These are phyloP conservation scores for Pezicula carpinea DNA, from an alignment of 2,329 filamentous ascomycete species.

Conservation along the genomic window DNA sequence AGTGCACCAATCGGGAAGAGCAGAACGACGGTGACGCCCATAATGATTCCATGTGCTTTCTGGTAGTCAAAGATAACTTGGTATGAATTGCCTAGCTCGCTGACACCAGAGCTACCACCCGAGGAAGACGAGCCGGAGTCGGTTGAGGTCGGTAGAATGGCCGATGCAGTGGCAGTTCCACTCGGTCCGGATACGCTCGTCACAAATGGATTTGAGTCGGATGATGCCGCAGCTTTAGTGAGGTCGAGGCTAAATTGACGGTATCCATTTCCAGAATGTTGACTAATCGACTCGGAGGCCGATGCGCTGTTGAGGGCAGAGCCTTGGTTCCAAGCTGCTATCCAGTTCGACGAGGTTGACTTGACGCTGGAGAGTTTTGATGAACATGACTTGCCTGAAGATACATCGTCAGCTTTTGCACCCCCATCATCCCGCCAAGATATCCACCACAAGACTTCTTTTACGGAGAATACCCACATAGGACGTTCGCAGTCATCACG, in stretches of 20 bases:
- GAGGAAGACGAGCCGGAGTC: neutral
- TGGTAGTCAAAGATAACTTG: constrained; percentile 10
- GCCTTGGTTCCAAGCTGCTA: constrained; percentile 24
- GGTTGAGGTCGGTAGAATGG: constrained; percentile 2
- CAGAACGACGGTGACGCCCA: constrained; percentile 54
- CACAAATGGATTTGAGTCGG: constrained; percentile 22
- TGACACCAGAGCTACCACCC: neutral
- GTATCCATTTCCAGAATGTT: constrained; percentile 12
- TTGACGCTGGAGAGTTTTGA: constrained; percentile 14
- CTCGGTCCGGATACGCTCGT: neutral
- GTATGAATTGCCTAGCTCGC: neutral
- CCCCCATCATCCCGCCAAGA: too few relatives aligned
- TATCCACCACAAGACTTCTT: too few relatives aligned
- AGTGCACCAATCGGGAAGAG: constrained; percentile 57
- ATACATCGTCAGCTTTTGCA: neutral
- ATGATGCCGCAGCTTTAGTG: constrained; percentile 14
- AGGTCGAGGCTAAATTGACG: constrained; percentile 21
- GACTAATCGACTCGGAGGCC: constrained; percentile 10
- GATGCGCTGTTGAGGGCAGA: constrained; percentile 16
- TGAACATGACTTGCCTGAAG: constrained; percentile 15
- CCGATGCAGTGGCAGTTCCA: constrained; percentile 4
- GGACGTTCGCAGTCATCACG: constrained; percentile 53
- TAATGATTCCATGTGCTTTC: constrained; percentile 52
- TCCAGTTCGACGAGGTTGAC: constrained; percentile 19
- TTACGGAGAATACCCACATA: constrained; percentile 33